Conservation (phyloP, 345 rosid genomes). For the Heritiera fomes region DNA sequence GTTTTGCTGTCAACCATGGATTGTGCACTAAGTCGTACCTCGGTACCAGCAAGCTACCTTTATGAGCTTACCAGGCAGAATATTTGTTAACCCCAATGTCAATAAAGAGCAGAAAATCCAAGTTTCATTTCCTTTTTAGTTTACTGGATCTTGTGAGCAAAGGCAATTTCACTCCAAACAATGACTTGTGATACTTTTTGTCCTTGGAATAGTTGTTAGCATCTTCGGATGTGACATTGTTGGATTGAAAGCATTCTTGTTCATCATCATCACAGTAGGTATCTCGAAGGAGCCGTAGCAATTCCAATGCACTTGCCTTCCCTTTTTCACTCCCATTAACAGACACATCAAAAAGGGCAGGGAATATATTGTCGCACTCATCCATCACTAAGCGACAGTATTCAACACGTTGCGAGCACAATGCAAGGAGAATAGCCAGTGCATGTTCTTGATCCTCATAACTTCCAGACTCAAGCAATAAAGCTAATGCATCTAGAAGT, state of each 20-base stretch:
- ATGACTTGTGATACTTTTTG: conserved; percentile 42
- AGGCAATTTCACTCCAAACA: conserved; percentile 36
- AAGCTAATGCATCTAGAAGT: conserved; percentile 59
- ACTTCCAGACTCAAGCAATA: conserved; percentile 55
- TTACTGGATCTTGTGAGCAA: conserved; percentile 28
- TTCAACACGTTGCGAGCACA: conserved; percentile 40
- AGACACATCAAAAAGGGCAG: conserved; percentile 52
- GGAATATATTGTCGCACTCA: conserved; percentile 54
- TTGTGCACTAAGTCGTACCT: no score
- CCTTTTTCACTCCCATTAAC: conserved; percentile 66
- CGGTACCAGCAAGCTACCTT: no score
- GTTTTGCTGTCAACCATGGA: no score
- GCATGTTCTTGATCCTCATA: conserved; percentile 68
- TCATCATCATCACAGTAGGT: conserved; percentile 19
- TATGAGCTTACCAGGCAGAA: conserved; percentile 25
- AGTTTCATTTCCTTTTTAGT: conserved; percentile 40
- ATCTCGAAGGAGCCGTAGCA: conserved; percentile 67
- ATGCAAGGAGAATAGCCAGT: conserved; percentile 40
- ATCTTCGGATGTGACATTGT: conserved; percentile 21
- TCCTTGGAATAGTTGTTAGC: conserved; percentile 21
- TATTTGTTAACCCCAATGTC: conserved; percentile 19
- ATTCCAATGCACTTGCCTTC: conserved; percentile 54
- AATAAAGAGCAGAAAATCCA: background rate
- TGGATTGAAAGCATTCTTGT: conserved; percentile 26
- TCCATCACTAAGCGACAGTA: conserved; percentile 65